phyloP scores from a whole-genome alignment of 192 early-diverging fungal species.

The Gamsiella multidivaricata region DNA sequence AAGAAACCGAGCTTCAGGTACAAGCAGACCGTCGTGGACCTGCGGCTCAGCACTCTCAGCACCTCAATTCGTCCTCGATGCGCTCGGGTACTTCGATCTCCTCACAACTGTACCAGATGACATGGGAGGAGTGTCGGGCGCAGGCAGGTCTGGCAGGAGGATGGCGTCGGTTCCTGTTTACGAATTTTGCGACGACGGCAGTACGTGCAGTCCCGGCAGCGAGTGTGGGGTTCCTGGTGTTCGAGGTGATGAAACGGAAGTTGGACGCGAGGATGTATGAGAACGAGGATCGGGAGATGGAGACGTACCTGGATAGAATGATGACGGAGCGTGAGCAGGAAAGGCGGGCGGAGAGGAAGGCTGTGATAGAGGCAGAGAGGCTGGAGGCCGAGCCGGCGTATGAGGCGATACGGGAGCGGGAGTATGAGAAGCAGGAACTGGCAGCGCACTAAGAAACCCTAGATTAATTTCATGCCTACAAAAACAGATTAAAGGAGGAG shows the following conservation, averaged over 20 bases:
- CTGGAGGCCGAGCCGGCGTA: neutral
- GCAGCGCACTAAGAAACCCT: neutral
- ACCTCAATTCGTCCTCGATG: conserved; percentile 53
- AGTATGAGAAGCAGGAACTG: conserved; percentile 10
- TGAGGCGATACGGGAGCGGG: neutral
- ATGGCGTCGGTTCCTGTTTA: conserved; percentile 61
- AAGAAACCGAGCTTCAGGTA: conserved; percentile 66
- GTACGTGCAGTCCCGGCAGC: conserved; percentile 67
- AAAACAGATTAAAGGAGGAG: too few species aligned
- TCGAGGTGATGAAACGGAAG: conserved; percentile 70
- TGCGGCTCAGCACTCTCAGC: conserved; percentile 44
- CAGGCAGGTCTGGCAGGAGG: conserved; percentile 54
- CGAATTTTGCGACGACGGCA: conserved; percentile 62
- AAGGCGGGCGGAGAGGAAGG: conserved; percentile 10
- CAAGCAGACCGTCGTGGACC: conserved; percentile 27
- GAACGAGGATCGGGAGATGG: conserved; percentile 48
- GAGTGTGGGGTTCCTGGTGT: conserved; percentile 70
- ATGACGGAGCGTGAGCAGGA: conserved; percentile 40
- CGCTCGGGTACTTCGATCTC: conserved; percentile 29
- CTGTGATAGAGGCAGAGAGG: neutral
- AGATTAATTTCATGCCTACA: too few species aligned
- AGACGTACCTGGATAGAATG: conserved; percentile 35
- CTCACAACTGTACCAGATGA: conserved; percentile 59
- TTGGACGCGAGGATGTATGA: conserved; percentile 60
- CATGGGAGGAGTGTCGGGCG: conserved; percentile 64